These are phyloP conservation scores for Lactuca sativa DNA, from an alignment of 129 eudicot genomes.

Conservation along the genomic window DNA sequence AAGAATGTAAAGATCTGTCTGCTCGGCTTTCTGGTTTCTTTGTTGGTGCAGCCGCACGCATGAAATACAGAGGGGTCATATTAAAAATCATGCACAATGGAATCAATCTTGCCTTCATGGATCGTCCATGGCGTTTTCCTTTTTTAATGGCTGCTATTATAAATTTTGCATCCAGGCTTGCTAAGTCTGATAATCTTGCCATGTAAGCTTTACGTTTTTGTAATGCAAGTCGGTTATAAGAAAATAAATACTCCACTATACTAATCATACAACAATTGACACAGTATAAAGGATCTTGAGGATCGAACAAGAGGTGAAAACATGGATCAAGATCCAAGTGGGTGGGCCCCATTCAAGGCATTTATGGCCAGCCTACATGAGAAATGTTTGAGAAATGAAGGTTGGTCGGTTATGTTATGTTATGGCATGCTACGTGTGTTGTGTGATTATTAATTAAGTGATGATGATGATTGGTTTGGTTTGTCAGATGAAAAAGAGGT, in stretches of 20 bases:
- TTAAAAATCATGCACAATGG: slow-evolving; percentile 72
- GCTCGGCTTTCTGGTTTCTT: slow-evolving; percentile 67
- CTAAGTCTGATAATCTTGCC: slow-evolving; percentile 52
- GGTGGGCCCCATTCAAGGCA: slow-evolving; percentile 82
- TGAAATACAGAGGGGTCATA: slow-evolving; percentile 57
- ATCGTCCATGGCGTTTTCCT: slow-evolving; percentile 63
- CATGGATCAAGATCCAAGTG: slow-evolving; percentile 90
- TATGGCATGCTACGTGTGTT: neutral
- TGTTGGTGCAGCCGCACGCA: slow-evolving; percentile 66
- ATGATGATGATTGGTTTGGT: neutral
- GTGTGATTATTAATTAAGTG: neutral
- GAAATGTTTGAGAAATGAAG: slow-evolving; percentile 70
- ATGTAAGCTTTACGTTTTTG: slow-evolving; percentile 51
- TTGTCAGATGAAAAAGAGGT: slow-evolving; percentile 68
- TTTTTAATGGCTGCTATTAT: slow-evolving; percentile 71
- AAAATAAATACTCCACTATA: too few species aligned
- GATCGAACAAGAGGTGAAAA: slow-evolving; percentile 58
- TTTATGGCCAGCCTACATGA: slow-evolving; percentile 74
- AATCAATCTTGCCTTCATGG: slow-evolving; percentile 61
- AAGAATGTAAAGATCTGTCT: slow-evolving; percentile 85
- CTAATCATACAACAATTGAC: too few species aligned
- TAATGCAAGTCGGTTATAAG: too few species aligned
- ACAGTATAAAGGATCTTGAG: slow-evolving; percentile 66
- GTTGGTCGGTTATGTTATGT: slow-evolving; percentile 19
- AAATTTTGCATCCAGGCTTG: slow-evolving; percentile 73